A percentile compares a stretch with the other conserved stretches of the same genome.
Conservation (phyloP, 1,139 yeast genomes). For the Eremothecium cymbalariae region DNA sequence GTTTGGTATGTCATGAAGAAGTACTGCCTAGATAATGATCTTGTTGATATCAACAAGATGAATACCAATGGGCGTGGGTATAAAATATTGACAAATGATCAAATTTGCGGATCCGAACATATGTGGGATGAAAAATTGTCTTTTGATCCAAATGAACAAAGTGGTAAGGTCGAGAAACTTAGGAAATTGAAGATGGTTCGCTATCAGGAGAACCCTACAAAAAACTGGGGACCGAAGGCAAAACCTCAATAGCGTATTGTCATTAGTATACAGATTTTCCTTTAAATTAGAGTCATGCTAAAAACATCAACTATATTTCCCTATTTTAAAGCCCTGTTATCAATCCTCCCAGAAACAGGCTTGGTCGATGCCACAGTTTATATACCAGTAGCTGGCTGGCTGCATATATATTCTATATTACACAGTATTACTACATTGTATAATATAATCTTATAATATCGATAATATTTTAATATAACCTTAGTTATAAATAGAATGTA, state of each 20-base stretch:
- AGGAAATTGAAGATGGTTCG: conserved; percentile 75
- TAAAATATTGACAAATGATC: conserved; percentile 43
- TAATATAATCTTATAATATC: too few relatives aligned
- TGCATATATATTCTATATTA: too few relatives aligned
- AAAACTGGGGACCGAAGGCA: conserved; percentile 95
- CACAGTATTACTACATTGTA: too few relatives aligned
- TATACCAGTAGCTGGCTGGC: too few relatives aligned
- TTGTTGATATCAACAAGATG: conserved; percentile 36
- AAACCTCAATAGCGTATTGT: conserved; percentile 40
- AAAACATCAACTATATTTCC: too few relatives aligned
- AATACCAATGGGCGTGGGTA: conserved; percentile 56
- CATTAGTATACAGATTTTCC: too few relatives aligned
- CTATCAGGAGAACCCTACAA: conserved; percentile 84
- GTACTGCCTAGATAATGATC: conserved; percentile 44
- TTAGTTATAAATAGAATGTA: too few relatives aligned
- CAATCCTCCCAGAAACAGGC: too few relatives aligned
- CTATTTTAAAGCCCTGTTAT: too few relatives aligned
- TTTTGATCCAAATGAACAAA: conserved; percentile 49
- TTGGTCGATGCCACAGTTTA: too few relatives aligned
- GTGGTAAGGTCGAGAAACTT: conserved; percentile 47
- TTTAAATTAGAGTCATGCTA: too few relatives aligned
- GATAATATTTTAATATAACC: too few relatives aligned
- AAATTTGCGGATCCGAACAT: conserved; percentile 22
- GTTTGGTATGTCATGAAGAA: conserved; percentile 65
- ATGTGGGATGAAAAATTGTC: conserved; percentile 32